Conservation (phyloP, 116 monocot species). For the Phalaenopsis hybrid region DNA sequence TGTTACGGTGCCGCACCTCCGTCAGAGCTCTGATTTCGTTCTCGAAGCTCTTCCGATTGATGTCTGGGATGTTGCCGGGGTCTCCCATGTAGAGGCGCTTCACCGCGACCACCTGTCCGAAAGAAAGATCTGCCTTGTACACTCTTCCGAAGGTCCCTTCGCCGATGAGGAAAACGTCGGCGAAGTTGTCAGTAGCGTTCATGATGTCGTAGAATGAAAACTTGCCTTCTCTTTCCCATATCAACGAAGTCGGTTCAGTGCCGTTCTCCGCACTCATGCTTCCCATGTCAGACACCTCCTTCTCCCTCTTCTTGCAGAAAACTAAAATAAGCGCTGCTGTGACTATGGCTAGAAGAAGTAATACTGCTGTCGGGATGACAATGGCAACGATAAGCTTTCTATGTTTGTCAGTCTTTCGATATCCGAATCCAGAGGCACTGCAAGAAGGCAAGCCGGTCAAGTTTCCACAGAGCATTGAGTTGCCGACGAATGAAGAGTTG, state of each 20-base stretch:
- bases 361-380: conserved; percentile 26
- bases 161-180: conserved; percentile 56
- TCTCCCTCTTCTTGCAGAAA: conserved; percentile 14
- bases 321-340: conserved; percentile 5
- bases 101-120: conserved; percentile 60
- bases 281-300: conserved; percentile 6
- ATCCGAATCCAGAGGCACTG: not conserved
- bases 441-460: conserved; percentile 37
- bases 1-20: conserved; percentile 66
- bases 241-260: conserved; percentile 27
- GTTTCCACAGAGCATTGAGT: conserved; percentile 59
- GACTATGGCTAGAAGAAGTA: conserved; percentile 10
- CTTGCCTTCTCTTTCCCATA: conserved; percentile 74
- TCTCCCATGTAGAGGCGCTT: conserved; percentile 45
- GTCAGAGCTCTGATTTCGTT: conserved; percentile 79
- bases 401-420: conserved; percentile 26
- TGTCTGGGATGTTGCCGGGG: conserved; percentile 27
- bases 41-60: conserved; percentile 45
- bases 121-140: conserved; percentile 62
- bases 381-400: conserved; percentile 44
- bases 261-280: conserved; percentile 10
- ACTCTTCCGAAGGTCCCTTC: conserved; percentile 80
- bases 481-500: conserved; percentile 33
- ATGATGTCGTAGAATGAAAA: conserved; percentile 63
- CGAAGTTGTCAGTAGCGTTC: conserved; percentile 86